These are phyloP conservation scores for Colletotrichum orchidophilum DNA, from an alignment of 2,329 filamentous ascomycete species.

Conservation along the genomic window DNA sequence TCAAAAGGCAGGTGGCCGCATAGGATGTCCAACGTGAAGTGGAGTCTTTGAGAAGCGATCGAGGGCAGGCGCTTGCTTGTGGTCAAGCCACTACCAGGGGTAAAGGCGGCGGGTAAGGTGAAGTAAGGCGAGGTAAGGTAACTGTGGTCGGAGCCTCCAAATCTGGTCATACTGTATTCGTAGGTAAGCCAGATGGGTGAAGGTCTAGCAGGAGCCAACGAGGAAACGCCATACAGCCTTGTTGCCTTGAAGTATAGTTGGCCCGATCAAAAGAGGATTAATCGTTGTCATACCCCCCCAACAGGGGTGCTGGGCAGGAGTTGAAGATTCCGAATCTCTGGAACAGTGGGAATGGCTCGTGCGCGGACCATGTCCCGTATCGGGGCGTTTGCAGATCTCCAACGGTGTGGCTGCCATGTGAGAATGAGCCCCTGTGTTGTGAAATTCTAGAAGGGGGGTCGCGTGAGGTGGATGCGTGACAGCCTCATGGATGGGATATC, in stretches of 20 bases:
- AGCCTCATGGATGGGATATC: neutral
- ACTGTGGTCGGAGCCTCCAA: neutral
- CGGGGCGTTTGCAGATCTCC: neutral
- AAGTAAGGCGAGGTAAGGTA: neutral
- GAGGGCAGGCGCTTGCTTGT: neutral
- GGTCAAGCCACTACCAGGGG: neutral
- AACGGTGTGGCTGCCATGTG: neutral
- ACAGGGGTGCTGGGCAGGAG: slow-evolving; percentile 1
- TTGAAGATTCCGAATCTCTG: slow-evolving; percentile 9
- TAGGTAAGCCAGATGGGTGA: neutral
- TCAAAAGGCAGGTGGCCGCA: neutral
- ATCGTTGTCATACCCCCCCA: neutral
- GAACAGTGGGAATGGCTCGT: slow-evolving; percentile 3
- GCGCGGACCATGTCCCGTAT: neutral
- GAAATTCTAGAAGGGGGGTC: neutral
- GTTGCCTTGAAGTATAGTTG: slow-evolving; percentile 7
- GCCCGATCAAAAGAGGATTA: slow-evolving; percentile 3
- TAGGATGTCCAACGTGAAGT: neutral
- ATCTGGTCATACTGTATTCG: neutral
- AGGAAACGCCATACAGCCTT: neutral
- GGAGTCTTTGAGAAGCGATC: neutral
- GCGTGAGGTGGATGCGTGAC: neutral
- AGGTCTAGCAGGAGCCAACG: neutral
- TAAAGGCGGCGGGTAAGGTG: neutral
- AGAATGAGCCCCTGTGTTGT: neutral